These are phyloP conservation scores for Secale cereale DNA, from an alignment of 176 grass and related monocot species.

Conservation along the genomic window DNA sequence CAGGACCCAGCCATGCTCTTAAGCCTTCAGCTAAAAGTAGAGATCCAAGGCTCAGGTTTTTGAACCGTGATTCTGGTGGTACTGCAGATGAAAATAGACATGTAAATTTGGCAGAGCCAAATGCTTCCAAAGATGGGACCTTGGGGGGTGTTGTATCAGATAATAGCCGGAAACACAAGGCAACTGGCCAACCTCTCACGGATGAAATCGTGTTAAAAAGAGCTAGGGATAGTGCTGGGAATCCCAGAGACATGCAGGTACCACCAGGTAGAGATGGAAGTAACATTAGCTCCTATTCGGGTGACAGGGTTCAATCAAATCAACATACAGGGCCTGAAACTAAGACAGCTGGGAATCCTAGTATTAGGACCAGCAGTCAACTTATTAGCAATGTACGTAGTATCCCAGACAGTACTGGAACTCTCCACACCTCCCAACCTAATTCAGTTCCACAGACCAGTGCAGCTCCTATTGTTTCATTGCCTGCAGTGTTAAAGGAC, in stretches of 20 bases:
- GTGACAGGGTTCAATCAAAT: constrained; percentile 29
- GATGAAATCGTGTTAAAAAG: constrained; percentile 61
- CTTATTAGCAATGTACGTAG: constrained; percentile 32
- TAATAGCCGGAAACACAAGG: constrained; percentile 59
- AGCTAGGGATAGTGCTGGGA: constrained; percentile 31
- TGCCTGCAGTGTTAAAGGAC: constrained; percentile 66
- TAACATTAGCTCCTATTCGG: constrained; percentile 18
- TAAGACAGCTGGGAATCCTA: constrained; percentile 28
- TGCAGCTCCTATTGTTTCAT: constrained; percentile 38
- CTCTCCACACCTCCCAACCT: constrained; percentile 26
- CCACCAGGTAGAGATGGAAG: constrained; percentile 42
- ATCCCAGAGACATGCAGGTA: constrained; percentile 35
- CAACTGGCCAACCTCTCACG: constrained; percentile 32
- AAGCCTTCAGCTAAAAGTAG: constrained; percentile 63
- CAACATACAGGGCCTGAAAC: constrained; percentile 29
- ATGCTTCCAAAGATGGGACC: constrained; percentile 30
- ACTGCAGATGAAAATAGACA: constrained; percentile 27
- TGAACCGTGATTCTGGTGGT: constrained; percentile 51
- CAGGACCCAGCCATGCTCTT: constrained; percentile 34
- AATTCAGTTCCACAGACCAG: constrained; percentile 34
- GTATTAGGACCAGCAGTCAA: constrained; percentile 23
- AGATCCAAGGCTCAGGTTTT: constrained; percentile 81
- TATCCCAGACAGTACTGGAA: constrained; percentile 22
- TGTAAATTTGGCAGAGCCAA: constrained; percentile 27
- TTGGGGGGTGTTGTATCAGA: constrained; percentile 9